Evolutionary conservation across 2,329 filamentous ascomycete genomes (phyloP), one percentile per base, ranked within the genome.

Genomic region (Colletotrichum euphorbiae): DNA sequence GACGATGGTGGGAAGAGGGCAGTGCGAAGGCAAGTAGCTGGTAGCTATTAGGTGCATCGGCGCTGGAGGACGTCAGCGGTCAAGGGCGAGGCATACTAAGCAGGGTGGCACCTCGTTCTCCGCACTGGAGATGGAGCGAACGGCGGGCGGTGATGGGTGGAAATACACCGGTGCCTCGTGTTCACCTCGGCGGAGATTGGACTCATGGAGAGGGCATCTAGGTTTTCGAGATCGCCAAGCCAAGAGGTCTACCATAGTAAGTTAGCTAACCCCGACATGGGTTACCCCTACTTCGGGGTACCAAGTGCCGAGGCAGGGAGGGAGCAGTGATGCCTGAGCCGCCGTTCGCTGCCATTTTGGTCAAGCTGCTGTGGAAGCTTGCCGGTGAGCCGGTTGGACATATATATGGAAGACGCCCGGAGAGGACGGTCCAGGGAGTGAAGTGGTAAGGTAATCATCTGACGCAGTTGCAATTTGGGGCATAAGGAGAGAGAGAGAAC

Each of bases 141-240:
- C 33, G 50, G 15, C 19, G 65, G 43, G 59, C 60, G n/a, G 45
- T 46, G 21, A 68, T 59, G 36, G 52, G 60, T 64, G 59, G 65
- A 63, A 68, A 52, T 57, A 28, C 50, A 15, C n/a, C n/a, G 31
- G 33, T 36, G 33, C 33, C 33, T 45, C 43, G 21, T 24, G 36
- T 42, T 52, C 36, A 2, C 28, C 21, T 28, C n/a, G n/a, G n/a
- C n/a, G n/a, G 33, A 54, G 59, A 63, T 57, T 68, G 46, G n/a
- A n/a, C n/a, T n/a, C n/a, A n/a, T n/a, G n/a, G 60, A 36, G 54
- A 48, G 45, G 31, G 40, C 45, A 48, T 54, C 54, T 31, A 38
- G 17, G 13, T 48, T 65, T 48, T 58, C 33, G 45, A 52, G 60
- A 36, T 54, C 15, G 54, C 60, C 60, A 48, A 59, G 65, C 43